Evolutionary conservation across 768 basidiomycete species (phyloP).

Genomic region (Panaeolus papilionaceus): DNA sequence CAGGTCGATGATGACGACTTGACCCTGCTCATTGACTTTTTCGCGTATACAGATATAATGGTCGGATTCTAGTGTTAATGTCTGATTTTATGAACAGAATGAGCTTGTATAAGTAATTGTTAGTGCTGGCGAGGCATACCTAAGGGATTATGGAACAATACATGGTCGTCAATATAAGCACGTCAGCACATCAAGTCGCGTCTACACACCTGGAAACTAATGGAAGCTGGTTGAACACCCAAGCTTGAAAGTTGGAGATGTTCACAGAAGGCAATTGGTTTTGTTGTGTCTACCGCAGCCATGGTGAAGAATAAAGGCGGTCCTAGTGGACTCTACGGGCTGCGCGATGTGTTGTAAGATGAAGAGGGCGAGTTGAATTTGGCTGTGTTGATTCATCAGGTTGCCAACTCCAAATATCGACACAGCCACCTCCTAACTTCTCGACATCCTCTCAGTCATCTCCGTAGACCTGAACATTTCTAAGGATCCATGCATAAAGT

Average conservation of each 20-base stretch:
- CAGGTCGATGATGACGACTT: conserved; percentile 99
- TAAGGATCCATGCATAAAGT: not conserved
- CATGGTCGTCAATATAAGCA: conserved; percentile 38
- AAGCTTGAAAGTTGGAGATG: conserved; percentile 94
- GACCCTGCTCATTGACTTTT: conserved; percentile 93
- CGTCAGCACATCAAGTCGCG: conserved; percentile 41
- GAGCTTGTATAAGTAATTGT: not conserved
- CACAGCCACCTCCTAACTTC: conserved; percentile 10
- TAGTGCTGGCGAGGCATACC: conserved; percentile 33
- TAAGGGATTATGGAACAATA: conserved; percentile 27
- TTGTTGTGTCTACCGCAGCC: conserved; percentile 58
- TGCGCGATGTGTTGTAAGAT: conserved; percentile 28
- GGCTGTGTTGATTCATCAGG: conserved; percentile 19
- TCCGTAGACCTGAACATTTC: not conserved
- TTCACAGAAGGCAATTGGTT: conserved; percentile 90
- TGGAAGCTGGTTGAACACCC: conserved; percentile 95
- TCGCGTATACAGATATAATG: conserved; percentile 98
- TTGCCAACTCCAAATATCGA: conserved; percentile 13
- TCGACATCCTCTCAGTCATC: not conserved
- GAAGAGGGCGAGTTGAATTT: conserved; percentile 16
- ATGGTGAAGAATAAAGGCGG: conserved; percentile 35
- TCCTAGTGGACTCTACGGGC: conserved; percentile 30
- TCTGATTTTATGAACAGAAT: conserved; percentile 48
- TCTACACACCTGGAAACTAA: conserved; percentile 89
- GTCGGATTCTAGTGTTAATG: conserved; percentile 95